Base-by-base conservation (phyloP, 768 basidiomycete species). In the Rubroboletus satanas region DNA sequence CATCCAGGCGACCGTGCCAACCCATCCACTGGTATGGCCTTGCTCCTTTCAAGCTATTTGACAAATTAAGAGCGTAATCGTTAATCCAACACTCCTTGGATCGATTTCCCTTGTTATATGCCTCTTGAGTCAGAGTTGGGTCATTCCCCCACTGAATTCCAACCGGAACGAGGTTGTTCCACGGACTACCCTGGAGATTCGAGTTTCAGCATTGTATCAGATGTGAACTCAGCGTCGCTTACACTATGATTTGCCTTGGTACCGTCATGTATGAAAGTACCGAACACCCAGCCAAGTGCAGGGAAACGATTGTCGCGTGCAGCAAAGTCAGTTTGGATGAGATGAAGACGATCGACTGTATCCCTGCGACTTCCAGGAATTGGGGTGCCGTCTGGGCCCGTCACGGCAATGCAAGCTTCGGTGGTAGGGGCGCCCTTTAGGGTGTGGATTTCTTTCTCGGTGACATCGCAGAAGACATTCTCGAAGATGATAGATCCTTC, bases 91-190 rank as follows among this genome's bases (percentile, higher is more conserved):
- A 39, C 7, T 29, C 52, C 21, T 49, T 32, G 28, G 52, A 53
- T 3, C 28, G 4, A 4, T 18, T 28, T 21, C 48, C 48, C 1
- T 32, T 7, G 9, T 49, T n/a, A 9, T 50, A 26, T 18, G 11
- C n/a, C 5, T 18, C 7, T 28, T 54, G 47, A 18, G 26, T 33
- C 32, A 51, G 26, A 18, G 2, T 35, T 18, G 23, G 38, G 31
- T 54, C 48, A 21, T 54, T 54, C 3, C 53, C 53, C 53, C 48
- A 54, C 32, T 54, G 38, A 41, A 49, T 4, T 35, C 52, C 53
- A 42, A 51, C 9, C 14, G 39, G 53, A 17, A 49, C 15, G 33
- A 54, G 39, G 26, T 36, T 28, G 10, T 43, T 4, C 48, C 39
- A 36, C 48, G 21, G 17, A 5, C 18, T 18, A 4, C 6, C 26